phyloP scores from a whole-genome alignment of 2,329 filamentous ascomycete genomes.

The Ophiostoma sp. region DNA sequence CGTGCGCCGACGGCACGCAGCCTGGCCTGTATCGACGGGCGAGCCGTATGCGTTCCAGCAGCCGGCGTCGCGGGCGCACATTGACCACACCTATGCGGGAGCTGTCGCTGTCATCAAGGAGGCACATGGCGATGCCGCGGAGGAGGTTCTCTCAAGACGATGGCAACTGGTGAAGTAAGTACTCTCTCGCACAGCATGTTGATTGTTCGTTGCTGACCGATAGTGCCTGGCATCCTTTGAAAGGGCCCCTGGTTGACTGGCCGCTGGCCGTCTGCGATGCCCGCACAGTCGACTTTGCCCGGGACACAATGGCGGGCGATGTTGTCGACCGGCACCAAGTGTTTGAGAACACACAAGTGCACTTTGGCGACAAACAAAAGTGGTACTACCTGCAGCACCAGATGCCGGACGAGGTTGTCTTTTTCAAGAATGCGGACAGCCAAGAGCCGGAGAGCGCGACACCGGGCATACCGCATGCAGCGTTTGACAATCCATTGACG shows the following conservation, averaged over 20 bases:
- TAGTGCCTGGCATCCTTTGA: conserved; percentile 32
- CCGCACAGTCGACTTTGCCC: conserved; percentile 29
- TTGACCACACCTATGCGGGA: conserved; percentile 36
- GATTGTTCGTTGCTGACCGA: neutral
- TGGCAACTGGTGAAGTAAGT: conserved; percentile 29
- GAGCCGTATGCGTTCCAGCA: conserved; percentile 27
- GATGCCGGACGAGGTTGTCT: conserved; percentile 29
- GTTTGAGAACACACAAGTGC: conserved; percentile 32
- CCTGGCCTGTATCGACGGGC: conserved; percentile 29
- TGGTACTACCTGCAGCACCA: conserved; percentile 32
- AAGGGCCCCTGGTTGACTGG: conserved; percentile 32
- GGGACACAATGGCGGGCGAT: conserved; percentile 32
- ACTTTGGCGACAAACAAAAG: conserved; percentile 28
- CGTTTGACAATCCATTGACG: conserved; percentile 27
- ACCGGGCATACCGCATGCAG: conserved; percentile 28
- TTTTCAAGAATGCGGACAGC: conserved; percentile 31
- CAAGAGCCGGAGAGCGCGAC: conserved; percentile 21
- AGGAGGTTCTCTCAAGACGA: neutral
- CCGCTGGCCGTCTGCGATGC: conserved; percentile 32
- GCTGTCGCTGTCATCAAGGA: conserved; percentile 59
- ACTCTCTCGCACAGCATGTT: neutral
- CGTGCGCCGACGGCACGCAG: conserved; percentile 28
- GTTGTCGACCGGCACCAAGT: conserved; percentile 31
- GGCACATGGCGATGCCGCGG: conserved; percentile 36
- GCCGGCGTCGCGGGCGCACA: conserved; percentile 29